Conservation (phyloP, 177 flowering plant genomes). For the Vitis hybrid region DNA sequence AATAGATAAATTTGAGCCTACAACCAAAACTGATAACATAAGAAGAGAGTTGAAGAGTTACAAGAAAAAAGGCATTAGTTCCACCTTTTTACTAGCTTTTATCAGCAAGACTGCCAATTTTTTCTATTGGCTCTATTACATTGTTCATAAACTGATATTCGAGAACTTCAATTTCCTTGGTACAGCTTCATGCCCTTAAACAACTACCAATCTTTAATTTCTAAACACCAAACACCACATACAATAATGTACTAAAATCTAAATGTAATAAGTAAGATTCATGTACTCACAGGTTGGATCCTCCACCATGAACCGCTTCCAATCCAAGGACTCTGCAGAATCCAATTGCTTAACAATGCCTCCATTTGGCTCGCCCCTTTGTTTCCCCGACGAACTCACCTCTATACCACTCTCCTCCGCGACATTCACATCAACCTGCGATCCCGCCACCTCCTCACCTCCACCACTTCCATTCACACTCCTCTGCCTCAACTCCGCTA, state of each 20-base stretch:
- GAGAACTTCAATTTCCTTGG: too few species aligned
- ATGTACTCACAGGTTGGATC: constrained; percentile 58
- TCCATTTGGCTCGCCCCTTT: constrained; percentile 34
- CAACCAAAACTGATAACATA: too few species aligned
- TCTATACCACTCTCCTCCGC: constrained; percentile 26
- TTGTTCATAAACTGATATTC: too few species aligned
- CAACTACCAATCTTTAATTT: too few species aligned
- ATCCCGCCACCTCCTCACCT: constrained; percentile 11
- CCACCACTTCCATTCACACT: constrained; percentile 37
- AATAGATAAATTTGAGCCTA: too few species aligned
- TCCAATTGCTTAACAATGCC: constrained; percentile 39
- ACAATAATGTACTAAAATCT: background rate
- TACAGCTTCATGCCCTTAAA: too few species aligned
- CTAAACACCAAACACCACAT: background rate
- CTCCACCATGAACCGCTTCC: constrained; percentile 70
- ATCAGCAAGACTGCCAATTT: too few species aligned
- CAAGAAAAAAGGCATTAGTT: too few species aligned
- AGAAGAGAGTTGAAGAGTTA: too few species aligned
- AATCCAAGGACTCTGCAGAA: constrained; percentile 69
- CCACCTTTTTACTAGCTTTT: too few species aligned
- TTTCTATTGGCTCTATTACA: too few species aligned
- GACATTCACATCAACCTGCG: background rate
- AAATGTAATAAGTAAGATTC: background rate
- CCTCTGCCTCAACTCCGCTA: constrained; percentile 72
- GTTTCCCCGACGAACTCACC: constrained; percentile 24